Percentiles rank a stretch among this genome's conserved stretches.
phyloP scores from a whole-genome alignment of 2,329 filamentous ascomycete genomes.

The Colletotrichum caudatum region DNA sequence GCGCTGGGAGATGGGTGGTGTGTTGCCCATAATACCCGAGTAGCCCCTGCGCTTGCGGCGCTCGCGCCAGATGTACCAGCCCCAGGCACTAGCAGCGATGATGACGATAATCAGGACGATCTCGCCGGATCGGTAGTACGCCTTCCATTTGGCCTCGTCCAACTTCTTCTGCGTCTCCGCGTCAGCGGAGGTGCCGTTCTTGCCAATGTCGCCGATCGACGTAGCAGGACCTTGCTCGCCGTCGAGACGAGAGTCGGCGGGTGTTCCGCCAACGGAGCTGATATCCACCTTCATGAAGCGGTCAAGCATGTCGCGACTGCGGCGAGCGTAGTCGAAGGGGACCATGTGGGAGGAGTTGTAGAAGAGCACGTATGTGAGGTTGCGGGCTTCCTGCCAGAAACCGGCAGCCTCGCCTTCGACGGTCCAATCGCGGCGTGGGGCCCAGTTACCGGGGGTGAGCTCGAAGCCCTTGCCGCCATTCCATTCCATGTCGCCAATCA shows the following conservation, averaged over 20 bases:
- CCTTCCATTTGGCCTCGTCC: slow-evolving; percentile 88
- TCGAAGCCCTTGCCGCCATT: slow-evolving; percentile 94
- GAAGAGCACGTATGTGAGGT: slow-evolving; percentile 94
- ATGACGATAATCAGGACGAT: slow-evolving; percentile 85
- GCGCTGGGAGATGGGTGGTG: slow-evolving; percentile 49
- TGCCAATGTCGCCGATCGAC: slow-evolving; percentile 77
- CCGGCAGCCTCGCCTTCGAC: slow-evolving; percentile 91
- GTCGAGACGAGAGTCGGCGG: slow-evolving; percentile 83
- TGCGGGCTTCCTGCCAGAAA: slow-evolving; percentile 94
- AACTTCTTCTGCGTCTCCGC: slow-evolving; percentile 77
- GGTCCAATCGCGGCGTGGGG: slow-evolving; percentile 92
- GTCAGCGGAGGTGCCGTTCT: slow-evolving; percentile 70
- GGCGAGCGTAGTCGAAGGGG: slow-evolving; percentile 89
- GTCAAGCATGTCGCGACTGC: slow-evolving; percentile 95
- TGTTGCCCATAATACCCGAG: slow-evolving; percentile 59
- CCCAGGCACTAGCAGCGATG: slow-evolving; percentile 79
- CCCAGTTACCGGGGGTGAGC: slow-evolving; percentile 85
- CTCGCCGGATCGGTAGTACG: slow-evolving; percentile 89
- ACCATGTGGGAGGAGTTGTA: slow-evolving; percentile 99
- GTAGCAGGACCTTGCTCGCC: slow-evolving; percentile 85
- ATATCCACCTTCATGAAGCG: slow-evolving; percentile 96
- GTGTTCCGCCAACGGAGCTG: slow-evolving; percentile 83
- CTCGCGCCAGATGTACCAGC: slow-evolving; percentile 76
- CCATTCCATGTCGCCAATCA: slow-evolving; percentile 93
- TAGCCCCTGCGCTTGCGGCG: slow-evolving; percentile 69